phyloP scores from a whole-genome alignment of 345 rosid genomes.

The Hypericum perforatum region DNA sequence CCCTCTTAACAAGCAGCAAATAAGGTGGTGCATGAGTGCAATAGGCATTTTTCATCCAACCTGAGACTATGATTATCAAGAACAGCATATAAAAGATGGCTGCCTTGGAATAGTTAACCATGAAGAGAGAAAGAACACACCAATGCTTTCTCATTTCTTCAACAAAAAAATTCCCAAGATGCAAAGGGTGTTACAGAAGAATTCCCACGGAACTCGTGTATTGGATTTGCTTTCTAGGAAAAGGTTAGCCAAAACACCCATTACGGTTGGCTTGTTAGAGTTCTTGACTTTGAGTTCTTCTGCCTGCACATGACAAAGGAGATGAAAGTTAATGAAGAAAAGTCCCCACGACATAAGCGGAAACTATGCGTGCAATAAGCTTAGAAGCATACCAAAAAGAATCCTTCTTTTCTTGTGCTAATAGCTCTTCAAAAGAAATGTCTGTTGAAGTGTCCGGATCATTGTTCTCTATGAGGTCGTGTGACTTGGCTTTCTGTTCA shows the following conservation, averaged over 20 bases:
- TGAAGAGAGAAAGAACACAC: too few species aligned
- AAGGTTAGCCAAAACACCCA: conserved; percentile 6
- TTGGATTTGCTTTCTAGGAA: conserved; percentile 10
- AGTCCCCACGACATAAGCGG: neutral
- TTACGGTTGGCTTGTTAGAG: neutral
- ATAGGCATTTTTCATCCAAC: too few species aligned
- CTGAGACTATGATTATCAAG: too few species aligned
- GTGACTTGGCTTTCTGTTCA: conserved; percentile 44
- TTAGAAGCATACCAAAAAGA: conserved; percentile 56
- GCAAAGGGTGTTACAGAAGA: neutral
- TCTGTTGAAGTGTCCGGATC: conserved; percentile 42
- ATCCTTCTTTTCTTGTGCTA: conserved; percentile 89
- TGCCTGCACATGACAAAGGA: conserved; percentile 43
- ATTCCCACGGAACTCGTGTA: neutral
- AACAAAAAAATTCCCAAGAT: too few species aligned
- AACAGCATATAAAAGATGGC: too few species aligned
- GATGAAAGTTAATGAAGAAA: conserved; percentile 5
- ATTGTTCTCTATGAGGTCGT: conserved; percentile 26
- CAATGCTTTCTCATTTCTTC: too few species aligned
- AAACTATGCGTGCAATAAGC: conserved; percentile 2
- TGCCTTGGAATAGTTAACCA: too few species aligned
- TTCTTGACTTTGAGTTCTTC: conserved; percentile 54
- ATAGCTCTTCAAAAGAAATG: conserved; percentile 79
- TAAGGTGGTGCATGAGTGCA: too few species aligned
- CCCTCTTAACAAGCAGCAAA: too few species aligned